Conservation (phyloP, 805 yeast species). For the Candida endomychidarum region DNA sequence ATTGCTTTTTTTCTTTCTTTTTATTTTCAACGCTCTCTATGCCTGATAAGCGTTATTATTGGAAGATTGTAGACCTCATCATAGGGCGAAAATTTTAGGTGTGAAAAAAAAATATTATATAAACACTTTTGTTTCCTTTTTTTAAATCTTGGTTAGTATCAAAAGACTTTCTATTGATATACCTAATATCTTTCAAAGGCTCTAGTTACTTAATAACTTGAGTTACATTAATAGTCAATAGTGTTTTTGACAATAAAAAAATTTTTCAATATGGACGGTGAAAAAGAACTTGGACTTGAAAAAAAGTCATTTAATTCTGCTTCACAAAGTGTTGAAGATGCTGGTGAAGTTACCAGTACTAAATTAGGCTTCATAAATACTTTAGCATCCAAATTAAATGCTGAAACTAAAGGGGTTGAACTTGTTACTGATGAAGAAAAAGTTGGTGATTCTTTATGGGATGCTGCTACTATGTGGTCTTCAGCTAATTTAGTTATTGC, state of each 20-base stretch:
- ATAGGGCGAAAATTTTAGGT: slow-evolving; percentile 4
- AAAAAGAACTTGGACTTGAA: slow-evolving; percentile 12
- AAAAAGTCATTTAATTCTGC: slow-evolving; percentile 7
- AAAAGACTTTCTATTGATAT: background rate
- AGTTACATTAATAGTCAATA: too few species aligned
- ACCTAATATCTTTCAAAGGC: too few species aligned
- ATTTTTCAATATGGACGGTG: slow-evolving; percentile 6
- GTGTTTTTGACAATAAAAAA: too few species aligned
- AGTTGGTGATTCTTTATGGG: slow-evolving; percentile 60
- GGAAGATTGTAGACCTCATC: slow-evolving; percentile 6
- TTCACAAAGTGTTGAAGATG: slow-evolving; percentile 17
- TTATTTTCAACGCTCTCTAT: slow-evolving; percentile 2
- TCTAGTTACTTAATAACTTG: too few species aligned
- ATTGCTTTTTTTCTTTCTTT: slow-evolving; percentile 1
- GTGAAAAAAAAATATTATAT: slow-evolving; percentile 4
- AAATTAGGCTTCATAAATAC: slow-evolving; percentile 30
- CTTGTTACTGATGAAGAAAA: slow-evolving; percentile 78
- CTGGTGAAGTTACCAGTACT: slow-evolving; percentile 24
- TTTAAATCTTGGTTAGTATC: slow-evolving; percentile 1
- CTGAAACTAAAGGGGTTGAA: slow-evolving; percentile 71
- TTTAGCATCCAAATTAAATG: slow-evolving; percentile 36
- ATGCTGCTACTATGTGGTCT: slow-evolving; percentile 86
- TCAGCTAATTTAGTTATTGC: slow-evolving; percentile 89
- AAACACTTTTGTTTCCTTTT: slow-evolving; percentile 2
- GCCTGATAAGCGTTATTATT: slow-evolving; percentile 5